Evolutionary conservation across 2,329 filamentous ascomycete genomes (phyloP), one percentile per base, ranked within the genome.

Genomic region (Pyrenophora seminiperda): DNA sequence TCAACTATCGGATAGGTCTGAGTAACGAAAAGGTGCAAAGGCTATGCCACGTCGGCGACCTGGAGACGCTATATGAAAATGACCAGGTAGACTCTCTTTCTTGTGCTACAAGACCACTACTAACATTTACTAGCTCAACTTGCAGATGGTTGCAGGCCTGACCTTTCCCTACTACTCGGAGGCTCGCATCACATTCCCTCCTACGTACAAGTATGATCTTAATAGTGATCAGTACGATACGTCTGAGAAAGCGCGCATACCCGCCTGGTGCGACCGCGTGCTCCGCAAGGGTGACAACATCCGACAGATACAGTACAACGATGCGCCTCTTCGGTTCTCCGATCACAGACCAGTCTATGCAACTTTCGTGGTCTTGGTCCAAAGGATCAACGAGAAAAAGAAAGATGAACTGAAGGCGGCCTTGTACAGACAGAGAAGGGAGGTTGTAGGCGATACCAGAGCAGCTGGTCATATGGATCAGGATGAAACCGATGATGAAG

Each of bases 311-410:
- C 82, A 89, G 24, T 99, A 99, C 73, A 84, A 90, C 65, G 87
- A 84, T 44, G 91, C 92, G 3, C 86, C 90, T 22, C 78, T 99
- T 29, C 84, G 82, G 10, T 96, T 97, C 70, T 99, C 94, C 0
- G 94, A 99, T 67, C 94, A 99, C 72, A 84, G 92, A n/a, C 94
- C 94, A 2, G 93, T 99, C 0, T 97, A 90, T 73, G 92, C 91
- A 10, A 85, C 85, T 0, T 99, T 99, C 67, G 83, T 91, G 59
- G 95, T 92, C 72, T 84, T 81, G 1, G 88, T 97, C 43, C 92
- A 80, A 58, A 85, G 94, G 36, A 78, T 97, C 9, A 83, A 99
- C 59, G 90, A 96, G 68, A 75, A 74, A 18, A 77, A 81, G 44
- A 91, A 90, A 59, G 87, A 92, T 54, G 75, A 77, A 3, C 84